Evolutionary conservation across 345 rosid species (phyloP).

Genomic region (Laguncularia racemosa): DNA sequence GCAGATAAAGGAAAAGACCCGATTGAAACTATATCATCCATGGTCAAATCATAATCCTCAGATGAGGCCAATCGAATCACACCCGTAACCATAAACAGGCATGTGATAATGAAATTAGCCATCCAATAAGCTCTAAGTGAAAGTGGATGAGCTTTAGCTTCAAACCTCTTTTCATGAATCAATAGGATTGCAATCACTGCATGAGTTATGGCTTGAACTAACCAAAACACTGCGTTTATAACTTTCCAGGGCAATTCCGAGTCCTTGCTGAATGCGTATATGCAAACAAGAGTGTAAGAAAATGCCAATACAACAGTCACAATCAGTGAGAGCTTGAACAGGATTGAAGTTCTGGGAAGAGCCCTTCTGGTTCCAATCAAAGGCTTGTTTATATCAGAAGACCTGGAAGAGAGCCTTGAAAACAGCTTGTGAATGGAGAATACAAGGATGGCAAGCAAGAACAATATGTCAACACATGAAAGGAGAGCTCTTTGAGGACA

Average conservation of each 20-base stretch:
- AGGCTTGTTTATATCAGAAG: conserved; percentile 48
- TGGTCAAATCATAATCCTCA: conserved; percentile 21
- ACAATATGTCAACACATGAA: conserved; percentile 41
- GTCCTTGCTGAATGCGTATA: conserved; percentile 35
- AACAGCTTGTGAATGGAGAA: conserved; percentile 44
- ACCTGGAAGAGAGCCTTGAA: conserved; percentile 29
- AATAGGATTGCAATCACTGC: conserved; percentile 49
- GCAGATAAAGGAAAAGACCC: conserved; percentile 45
- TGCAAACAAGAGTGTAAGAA: conserved; percentile 36
- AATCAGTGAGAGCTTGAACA: conserved; percentile 52
- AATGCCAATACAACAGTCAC: conserved; percentile 36
- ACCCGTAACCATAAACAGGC: conserved; percentile 52
- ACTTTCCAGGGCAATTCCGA: conserved; percentile 30
- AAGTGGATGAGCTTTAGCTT: conserved; percentile 49
- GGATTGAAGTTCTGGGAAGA: conserved; percentile 20
- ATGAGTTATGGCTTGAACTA: conserved; percentile 66
- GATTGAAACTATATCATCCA: conserved; percentile 54
- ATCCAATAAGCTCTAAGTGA: conserved; percentile 63
- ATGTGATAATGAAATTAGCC: conserved; percentile 29
- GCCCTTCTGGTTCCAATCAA: conserved; percentile 32
- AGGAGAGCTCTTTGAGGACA: conserved; percentile 74
- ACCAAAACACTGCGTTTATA: conserved; percentile 50
- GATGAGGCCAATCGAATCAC: conserved; percentile 33
- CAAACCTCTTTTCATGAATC: conserved; percentile 63
- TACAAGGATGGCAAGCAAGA: conserved; percentile 38